phyloP scores from a whole-genome alignment of 2,329 filamentous ascomycete species.

The Fusarium mangiferae region DNA sequence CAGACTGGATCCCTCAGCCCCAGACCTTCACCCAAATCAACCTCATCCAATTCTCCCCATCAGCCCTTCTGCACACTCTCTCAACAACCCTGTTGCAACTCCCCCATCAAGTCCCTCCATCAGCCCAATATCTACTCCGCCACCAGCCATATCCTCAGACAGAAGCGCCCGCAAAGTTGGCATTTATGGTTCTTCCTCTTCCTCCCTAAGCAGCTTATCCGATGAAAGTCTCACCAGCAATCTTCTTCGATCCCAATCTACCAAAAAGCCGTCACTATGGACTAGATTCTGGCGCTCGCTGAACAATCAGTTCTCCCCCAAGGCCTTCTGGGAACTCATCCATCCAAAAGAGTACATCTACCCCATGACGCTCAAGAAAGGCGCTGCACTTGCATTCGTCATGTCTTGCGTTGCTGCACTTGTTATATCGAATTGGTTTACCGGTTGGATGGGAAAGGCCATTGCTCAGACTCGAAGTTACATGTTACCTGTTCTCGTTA shows the following conservation, averaged over 20 bases:
- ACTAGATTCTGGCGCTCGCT: background rate
- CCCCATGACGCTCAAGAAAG: background rate
- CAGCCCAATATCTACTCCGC: background rate
- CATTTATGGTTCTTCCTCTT: background rate
- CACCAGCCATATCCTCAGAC: background rate
- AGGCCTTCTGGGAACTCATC: slow-evolving; percentile 7
- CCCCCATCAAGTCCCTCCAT: background rate
- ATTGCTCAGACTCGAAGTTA: background rate
- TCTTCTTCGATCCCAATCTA: background rate
- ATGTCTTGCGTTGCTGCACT: background rate
- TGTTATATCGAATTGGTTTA: background rate
- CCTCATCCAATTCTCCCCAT: accelerated
- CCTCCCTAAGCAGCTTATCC: background rate
- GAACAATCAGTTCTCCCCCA: background rate
- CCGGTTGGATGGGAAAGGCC: background rate
- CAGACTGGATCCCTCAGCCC: background rate
- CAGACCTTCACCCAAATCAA: background rate
- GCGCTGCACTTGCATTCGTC: background rate
- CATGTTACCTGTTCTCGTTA: background rate
- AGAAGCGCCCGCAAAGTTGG: background rate
- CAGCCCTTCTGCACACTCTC: background rate
- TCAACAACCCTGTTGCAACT: background rate
- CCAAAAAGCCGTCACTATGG: background rate
- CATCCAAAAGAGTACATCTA: background rate
- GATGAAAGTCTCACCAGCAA: background rate